Evolutionary conservation across 129 eudicot genomes (phyloP).

Genomic region (Flaveria bidentis): DNA sequence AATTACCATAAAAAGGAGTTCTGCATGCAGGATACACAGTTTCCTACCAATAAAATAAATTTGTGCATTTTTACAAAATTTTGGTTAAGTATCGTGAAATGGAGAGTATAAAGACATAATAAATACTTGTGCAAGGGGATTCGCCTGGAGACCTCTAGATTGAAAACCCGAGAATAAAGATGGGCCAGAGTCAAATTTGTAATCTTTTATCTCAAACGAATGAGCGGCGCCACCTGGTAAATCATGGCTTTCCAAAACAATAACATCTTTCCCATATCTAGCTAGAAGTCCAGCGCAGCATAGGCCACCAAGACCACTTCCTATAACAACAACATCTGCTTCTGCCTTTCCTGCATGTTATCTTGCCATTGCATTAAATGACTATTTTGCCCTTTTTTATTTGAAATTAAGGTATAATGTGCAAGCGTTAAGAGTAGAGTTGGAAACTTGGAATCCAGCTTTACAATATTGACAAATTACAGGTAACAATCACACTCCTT

Average conservation of each 20-base stretch:
- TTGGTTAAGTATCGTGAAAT: background rate
- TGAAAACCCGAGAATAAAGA: conserved; percentile 94
- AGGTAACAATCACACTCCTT: background rate
- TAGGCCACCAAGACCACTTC: conserved; percentile 96
- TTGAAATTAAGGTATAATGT: background rate
- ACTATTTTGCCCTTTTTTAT: conserved; percentile 8
- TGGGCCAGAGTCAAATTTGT: conserved; percentile 95
- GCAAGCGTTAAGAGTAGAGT: background rate
- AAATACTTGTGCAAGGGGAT: conserved; percentile 94
- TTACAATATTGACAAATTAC: conserved; percentile 4
- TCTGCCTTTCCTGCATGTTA: conserved; percentile 79
- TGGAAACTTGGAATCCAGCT: background rate
- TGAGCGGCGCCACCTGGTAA: conserved; percentile 97
- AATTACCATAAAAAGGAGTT: background rate
- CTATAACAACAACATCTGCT: conserved; percentile 89
- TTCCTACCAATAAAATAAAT: background rate
- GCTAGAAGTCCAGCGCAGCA: conserved; percentile 95
- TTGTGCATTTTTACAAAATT: background rate
- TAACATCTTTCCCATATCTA: conserved; percentile 79
- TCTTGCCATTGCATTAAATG: conserved; percentile 34
- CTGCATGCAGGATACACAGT: background rate
- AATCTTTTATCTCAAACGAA: conserved; percentile 79
- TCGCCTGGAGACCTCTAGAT: conserved; percentile 98
- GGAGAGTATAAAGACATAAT: conserved; percentile 22
- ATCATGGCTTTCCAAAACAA: conserved; percentile 96